Conservation (phyloP, 2,329 filamentous ascomycete species). For the Fusarium caatingaense region DNA sequence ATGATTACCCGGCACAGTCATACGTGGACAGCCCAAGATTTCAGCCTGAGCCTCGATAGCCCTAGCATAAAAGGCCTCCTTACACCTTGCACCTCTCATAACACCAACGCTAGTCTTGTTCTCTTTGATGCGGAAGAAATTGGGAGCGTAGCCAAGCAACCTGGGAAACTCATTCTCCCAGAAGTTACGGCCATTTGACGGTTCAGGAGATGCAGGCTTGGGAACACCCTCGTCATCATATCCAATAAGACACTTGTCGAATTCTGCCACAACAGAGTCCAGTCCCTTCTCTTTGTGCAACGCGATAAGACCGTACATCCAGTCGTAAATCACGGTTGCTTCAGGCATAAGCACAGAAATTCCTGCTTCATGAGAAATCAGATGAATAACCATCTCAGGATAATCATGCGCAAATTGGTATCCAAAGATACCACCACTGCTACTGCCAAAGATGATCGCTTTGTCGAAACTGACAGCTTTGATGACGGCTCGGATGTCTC, state of each 20-base stretch:
- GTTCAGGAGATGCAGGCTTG: background rate
- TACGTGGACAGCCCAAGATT: background rate
- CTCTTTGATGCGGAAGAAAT: background rate
- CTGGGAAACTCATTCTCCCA: conserved; percentile 7
- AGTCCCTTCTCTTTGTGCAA: background rate
- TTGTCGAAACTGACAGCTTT: background rate
- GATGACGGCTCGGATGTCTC: conserved; percentile 4
- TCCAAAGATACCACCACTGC: conserved; percentile 2
- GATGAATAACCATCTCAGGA: conserved; percentile 3
- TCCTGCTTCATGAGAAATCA: conserved; percentile 3
- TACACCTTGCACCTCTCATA: background rate
- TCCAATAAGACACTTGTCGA: background rate
- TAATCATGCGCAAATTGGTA: conserved; percentile 19
- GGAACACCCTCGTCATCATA: conserved; percentile 1
- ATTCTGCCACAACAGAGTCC: background rate
- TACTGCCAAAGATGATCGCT: background rate
- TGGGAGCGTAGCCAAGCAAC: background rate
- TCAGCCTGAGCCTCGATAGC: conserved; percentile 3
- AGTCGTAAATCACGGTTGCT: background rate
- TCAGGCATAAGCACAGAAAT: background rate
- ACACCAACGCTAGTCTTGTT: background rate
- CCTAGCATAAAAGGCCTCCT: background rate
- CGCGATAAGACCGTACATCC: background rate
- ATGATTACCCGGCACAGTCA: conserved; percentile 10
- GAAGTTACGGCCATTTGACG: conserved; percentile 1